These are phyloP conservation scores for Eucalyptus cladocalyx DNA, from an alignment of 345 rosid genomes.

Conservation along the genomic window DNA sequence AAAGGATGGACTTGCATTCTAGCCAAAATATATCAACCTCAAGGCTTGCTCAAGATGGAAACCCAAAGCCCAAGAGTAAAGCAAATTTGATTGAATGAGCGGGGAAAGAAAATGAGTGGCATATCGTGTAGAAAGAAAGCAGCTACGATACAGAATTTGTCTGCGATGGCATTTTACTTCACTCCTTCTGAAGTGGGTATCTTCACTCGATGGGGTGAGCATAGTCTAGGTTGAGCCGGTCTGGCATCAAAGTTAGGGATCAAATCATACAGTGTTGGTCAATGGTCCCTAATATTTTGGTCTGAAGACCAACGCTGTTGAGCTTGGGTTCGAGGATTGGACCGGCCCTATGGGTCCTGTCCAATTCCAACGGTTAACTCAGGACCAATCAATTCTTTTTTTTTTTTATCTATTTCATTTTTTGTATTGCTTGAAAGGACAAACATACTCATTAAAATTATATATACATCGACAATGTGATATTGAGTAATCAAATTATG, in stretches of 20 bases:
- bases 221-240: accelerated
- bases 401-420: no score
- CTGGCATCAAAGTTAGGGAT: no score
- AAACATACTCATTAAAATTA: no score
- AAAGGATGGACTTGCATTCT: neutral
- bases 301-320: accelerated
- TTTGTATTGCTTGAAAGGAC: no score
- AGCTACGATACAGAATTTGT: neutral
- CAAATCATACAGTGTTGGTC: no score
- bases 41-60: neutral
- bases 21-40: neutral
- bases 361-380: no score
- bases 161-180: neutral
- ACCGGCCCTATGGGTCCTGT: accelerated
- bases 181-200: neutral
- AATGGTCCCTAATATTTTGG: no score
- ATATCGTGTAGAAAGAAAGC: neutral
- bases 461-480: no score
- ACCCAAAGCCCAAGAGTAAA: neutral
- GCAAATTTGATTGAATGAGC: neutral
- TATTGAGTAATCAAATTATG: no score
- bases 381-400: no score
- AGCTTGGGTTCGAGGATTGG: no score
- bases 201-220: no score
- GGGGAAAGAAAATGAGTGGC: neutral